Base-by-base conservation (phyloP, 805 yeast species). In the Nakazawaea wickerhamii region DNA sequence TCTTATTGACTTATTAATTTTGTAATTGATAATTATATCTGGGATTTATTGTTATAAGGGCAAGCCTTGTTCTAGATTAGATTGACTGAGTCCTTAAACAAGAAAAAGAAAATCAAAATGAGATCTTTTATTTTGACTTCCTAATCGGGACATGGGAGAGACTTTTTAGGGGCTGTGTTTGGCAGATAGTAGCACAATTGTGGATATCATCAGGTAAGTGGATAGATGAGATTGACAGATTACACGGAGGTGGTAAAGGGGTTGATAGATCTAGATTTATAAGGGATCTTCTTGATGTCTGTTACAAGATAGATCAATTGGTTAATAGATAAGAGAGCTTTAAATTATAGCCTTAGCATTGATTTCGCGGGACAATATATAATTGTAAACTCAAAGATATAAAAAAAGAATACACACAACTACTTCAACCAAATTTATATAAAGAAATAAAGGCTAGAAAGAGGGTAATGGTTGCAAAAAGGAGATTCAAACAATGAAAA, bases 401-500 rank as follows among this genome's bases (percentile, higher is more conserved):
- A 34, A 31, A 40, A 33, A 39, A 27, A 20, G 37, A 39, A 26
- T 41, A 28, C 44, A 28, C 44, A 43, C 22, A 36, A 26, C 40
- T n/a, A 36, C 40, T 36, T 36, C 40, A 36, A 36, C 40, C 40
- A 36, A 20, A 28, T 30, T 15, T 17, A 43, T 28, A 26, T 32
- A 26, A 44, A 18, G 44, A 46, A 41, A 40, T 38, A 38, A 46
- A 30, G 30, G 41, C 21, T 36, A 19, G 23, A 27, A 26, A 40
- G 39, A 38, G 32, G 26, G 39, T 26, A 37, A 25, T 32, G 39
- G 40, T 14, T 25, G 32, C 30, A 39, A 27, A 34, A 41, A 43
- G 44, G 34, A 28, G 48, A 21, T 40, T 35, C 23, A 20, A 30
- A 47, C 48, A 47, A 49, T 51, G 47, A 52, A 49, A 50, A 47